Conservation (phyloP, 2,329 filamentous ascomycete genomes). For the Colletotrichum sp. region DNA sequence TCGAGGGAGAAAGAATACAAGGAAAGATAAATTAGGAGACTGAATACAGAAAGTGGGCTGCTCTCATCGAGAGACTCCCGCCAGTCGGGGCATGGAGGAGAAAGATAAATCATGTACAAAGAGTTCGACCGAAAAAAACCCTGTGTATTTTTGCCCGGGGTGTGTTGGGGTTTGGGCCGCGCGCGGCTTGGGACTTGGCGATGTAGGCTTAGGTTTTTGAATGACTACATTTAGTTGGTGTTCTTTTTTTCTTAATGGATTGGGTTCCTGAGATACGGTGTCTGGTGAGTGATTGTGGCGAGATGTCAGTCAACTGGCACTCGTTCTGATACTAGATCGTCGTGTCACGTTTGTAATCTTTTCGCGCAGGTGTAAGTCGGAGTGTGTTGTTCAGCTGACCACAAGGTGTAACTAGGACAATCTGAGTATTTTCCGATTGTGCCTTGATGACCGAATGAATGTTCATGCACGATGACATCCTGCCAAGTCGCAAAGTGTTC, state of each 20-base stretch:
- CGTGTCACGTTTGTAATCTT: too few species aligned
- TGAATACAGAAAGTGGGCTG: neutral
- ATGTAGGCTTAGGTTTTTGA: conserved; percentile 19
- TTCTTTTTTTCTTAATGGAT: neutral
- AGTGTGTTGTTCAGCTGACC: too few species aligned
- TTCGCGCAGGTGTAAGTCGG: too few species aligned
- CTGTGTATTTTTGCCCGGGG: conserved; percentile 10
- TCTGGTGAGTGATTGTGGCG: neutral
- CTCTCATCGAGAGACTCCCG: neutral
- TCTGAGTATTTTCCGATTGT: too few species aligned
- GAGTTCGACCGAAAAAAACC: neutral
- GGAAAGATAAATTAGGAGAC: neutral
- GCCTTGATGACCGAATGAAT: too few species aligned
- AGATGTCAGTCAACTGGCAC: too few species aligned
- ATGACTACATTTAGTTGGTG: conserved; percentile 8
- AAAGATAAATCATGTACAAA: conserved; percentile 11
- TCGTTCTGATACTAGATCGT: too few species aligned
- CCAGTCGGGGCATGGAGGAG: neutral
- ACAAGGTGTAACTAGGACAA: too few species aligned
- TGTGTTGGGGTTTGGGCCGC: conserved; percentile 7
- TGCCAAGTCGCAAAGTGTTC: neutral
- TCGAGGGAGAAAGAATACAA: neutral
- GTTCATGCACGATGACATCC: neutral
- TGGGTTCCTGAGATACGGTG: neutral
- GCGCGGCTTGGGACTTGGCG: conserved; percentile 18